Percentiles rank a stretch among this genome's conserved stretches.
Conservation (phyloP, 208 protist genomes). For the Leishmania major region DNA sequence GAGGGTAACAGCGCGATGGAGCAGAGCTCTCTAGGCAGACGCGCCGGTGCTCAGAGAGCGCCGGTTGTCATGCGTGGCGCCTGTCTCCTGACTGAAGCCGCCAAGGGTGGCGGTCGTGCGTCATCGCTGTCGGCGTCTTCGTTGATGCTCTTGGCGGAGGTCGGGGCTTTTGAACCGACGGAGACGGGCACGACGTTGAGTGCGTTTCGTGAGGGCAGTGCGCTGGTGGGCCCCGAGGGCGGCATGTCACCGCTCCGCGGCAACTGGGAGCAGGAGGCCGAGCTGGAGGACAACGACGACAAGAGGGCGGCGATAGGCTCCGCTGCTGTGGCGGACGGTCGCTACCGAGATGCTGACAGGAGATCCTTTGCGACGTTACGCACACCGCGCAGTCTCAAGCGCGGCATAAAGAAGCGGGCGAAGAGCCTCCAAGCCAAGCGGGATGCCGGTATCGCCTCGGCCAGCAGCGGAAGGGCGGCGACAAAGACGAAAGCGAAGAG, state of each 20-base stretch:
- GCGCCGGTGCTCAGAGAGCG: background rate
- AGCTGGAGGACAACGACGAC: background rate
- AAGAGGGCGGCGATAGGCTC: background rate
- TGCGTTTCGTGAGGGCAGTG: slow-evolving; percentile 1
- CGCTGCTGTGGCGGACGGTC: background rate
- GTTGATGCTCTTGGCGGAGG: slow-evolving; percentile 3
- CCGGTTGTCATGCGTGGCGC: background rate
- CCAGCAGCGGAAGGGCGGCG: background rate
- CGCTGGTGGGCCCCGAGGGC: slow-evolving; percentile 23
- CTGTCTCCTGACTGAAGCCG: background rate
- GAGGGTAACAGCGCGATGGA: background rate
- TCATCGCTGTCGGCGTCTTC: slow-evolving; percentile 1
- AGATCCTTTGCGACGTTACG: background rate
- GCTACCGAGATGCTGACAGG: background rate
- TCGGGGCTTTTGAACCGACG: slow-evolving; percentile 7
- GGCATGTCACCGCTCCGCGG: slow-evolving; percentile 2
- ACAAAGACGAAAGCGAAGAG: background rate
- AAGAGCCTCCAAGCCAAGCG: background rate
- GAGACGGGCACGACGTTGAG: slow-evolving; percentile 11
- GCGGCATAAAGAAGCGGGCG: background rate
- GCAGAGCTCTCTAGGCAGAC: background rate
- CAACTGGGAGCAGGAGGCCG: background rate
- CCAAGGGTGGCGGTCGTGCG: background rate
- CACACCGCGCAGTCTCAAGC: slow-evolving; percentile 7
- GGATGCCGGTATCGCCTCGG: background rate